phyloP scores from a whole-genome alignment of 2,329 filamentous ascomycete genomes.

The Calonectria henricotiae region DNA sequence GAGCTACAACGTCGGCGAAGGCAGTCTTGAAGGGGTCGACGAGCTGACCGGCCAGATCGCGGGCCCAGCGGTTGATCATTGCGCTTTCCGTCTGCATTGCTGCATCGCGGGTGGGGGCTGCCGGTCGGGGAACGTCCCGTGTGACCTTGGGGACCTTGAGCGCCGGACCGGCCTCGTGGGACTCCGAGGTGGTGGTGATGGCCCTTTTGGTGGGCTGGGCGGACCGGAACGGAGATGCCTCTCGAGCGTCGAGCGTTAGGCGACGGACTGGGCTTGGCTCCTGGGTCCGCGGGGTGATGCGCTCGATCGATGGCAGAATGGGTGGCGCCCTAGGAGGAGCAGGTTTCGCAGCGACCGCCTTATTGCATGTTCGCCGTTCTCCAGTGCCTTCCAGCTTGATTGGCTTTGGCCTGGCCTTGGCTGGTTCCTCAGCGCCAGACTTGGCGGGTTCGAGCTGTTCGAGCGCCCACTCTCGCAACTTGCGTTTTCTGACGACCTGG shows the following conservation, averaged over 20 bases:
- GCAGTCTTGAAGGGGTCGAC: background rate
- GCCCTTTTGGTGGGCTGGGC: background rate
- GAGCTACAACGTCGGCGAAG: background rate
- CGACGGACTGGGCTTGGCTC: background rate
- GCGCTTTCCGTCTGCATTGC: conserved; percentile 32
- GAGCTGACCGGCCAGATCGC: background rate
- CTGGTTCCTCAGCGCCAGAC: background rate
- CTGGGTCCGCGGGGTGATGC: no score
- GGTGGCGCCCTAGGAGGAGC: background rate
- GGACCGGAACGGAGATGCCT: background rate
- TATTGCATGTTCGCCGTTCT: background rate
- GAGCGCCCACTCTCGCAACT: conserved; percentile 28
- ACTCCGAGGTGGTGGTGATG: background rate
- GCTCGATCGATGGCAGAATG: conserved; percentile 10
- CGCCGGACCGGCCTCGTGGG: background rate
- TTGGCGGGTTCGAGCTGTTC: conserved; percentile 7
- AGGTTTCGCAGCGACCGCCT: background rate
- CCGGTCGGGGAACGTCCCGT: background rate
- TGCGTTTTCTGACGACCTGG: background rate
- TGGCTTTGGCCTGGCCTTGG: background rate
- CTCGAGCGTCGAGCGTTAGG: background rate
- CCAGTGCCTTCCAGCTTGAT: conserved; percentile 16
- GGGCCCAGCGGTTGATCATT: background rate
- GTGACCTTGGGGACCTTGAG: background rate
- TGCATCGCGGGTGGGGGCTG: background rate